Percentiles rank a stretch among this genome's conserved stretches.
These are phyloP conservation scores for Manihot esculenta DNA, from an alignment of 441 rosid species.

Conservation along the genomic window DNA sequence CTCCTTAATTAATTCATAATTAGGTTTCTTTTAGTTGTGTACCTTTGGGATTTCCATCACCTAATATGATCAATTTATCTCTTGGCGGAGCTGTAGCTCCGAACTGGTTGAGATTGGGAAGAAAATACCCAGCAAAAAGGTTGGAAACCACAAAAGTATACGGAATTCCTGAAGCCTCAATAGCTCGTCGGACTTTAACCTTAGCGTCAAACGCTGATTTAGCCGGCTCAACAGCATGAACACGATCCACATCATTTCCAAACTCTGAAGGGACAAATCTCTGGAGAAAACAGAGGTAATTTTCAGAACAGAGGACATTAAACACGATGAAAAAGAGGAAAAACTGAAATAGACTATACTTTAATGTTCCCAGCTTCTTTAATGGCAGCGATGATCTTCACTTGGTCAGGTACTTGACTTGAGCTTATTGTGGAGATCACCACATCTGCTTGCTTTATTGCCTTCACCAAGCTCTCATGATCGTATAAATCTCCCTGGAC, in stretches of 20 bases:
- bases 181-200: background rate
- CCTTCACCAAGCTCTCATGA: constrained; percentile 33
- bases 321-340: too few relatives aligned
- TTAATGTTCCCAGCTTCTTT: constrained; percentile 41
- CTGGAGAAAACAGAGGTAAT: background rate
- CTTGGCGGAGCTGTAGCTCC: constrained; percentile 49
- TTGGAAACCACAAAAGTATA: constrained; percentile 33
- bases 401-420: constrained; percentile 21
- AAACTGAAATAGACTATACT: constrained; percentile 14
- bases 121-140: constrained; percentile 52
- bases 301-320: too few relatives aligned
- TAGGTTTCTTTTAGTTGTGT: too few relatives aligned
- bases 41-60: constrained; percentile 60
- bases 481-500: constrained; percentile 45
- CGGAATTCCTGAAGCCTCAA: constrained; percentile 8
- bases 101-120: constrained; percentile 41
- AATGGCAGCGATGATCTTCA: constrained; percentile 36
- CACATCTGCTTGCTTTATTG: constrained; percentile 38
- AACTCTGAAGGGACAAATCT: constrained; percentile 14
- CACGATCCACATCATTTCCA: constrained; percentile 16
- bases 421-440: constrained; percentile 30
- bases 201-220: background rate
- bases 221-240: constrained; percentile 10
- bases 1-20: too few relatives aligned
- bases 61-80: constrained; percentile 47